Percentiles rank a stretch among this genome's conserved stretches.
Conservation (phyloP, 2,329 filamentous ascomycete genomes). For the Leptosphaerulina australis region DNA sequence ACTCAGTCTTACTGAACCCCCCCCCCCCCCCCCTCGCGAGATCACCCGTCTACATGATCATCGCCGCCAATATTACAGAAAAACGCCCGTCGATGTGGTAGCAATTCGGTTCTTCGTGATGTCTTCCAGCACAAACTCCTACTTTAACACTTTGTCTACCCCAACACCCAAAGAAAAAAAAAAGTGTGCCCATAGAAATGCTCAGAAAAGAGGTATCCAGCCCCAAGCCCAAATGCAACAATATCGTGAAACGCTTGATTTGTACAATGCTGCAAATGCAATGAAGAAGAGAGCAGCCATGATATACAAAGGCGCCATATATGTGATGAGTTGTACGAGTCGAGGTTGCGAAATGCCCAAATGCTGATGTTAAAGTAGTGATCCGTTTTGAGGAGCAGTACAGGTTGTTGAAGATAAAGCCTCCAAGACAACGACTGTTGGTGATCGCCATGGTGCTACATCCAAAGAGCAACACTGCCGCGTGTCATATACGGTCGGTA, state of each 20-base stretch:
- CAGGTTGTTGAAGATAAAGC: background rate
- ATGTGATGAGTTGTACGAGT: conserved; percentile 21
- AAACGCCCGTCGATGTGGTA: conserved; percentile 17
- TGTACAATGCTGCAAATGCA: conserved; percentile 32
- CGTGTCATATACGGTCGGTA: conserved; percentile 4
- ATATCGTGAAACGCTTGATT: conserved; percentile 17
- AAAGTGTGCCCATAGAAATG: conserved; percentile 8
- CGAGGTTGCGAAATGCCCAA: conserved; percentile 17
- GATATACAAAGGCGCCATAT: conserved; percentile 34
- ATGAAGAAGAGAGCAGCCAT: conserved; percentile 26
- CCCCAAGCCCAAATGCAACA: conserved; percentile 10
- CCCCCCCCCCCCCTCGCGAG: background rate
- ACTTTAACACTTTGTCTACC: conserved; percentile 4
- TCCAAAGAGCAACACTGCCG: background rate
- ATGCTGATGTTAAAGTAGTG: conserved; percentile 17
- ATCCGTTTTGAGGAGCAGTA: conserved; percentile 2
- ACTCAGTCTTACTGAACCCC: background rate
- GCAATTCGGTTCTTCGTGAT: conserved; percentile 16
- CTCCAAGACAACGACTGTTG: background rate
- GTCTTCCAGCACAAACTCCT: conserved; percentile 11
- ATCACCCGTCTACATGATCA: background rate
- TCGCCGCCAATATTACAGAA: conserved; percentile 11
- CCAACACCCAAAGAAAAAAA: background rate
- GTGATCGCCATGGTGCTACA: background rate
- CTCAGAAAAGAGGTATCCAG: conserved; percentile 8